These are phyloP conservation scores for Fraxinus sp. DNA, from an alignment of 305 asterid genomes.

Conservation along the genomic window DNA sequence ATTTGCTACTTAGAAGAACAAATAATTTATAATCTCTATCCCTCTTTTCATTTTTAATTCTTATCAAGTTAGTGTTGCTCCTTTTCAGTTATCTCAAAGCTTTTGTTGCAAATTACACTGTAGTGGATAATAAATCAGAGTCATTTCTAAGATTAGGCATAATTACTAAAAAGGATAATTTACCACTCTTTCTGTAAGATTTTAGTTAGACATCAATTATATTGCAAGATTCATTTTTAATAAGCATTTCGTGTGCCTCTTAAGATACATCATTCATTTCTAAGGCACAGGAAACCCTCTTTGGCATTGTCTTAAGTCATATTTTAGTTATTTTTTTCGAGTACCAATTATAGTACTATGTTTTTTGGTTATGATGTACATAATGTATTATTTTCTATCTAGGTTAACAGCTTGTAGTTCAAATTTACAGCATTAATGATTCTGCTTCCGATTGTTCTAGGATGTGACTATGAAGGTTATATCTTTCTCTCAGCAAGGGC, in stretches of 20 bases:
- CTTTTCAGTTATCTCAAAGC: background rate
- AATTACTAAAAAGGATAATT: background rate
- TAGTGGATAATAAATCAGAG: background rate
- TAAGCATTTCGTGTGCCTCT: background rate
- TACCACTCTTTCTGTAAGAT: background rate
- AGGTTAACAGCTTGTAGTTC: background rate
- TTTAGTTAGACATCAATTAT: background rate
- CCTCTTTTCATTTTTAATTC: background rate
- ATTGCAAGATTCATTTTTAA: background rate
- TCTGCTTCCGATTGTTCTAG: conserved; percentile 35
- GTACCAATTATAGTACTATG: background rate
- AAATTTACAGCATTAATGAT: background rate
- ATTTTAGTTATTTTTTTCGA: background rate
- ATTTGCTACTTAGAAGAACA: background rate
- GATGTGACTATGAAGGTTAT: conserved; percentile 85
- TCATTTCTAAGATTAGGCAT: background rate
- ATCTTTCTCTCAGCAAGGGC: conserved; percentile 89
- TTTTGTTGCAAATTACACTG: background rate
- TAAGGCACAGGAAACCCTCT: background rate
- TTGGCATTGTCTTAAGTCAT: background rate
- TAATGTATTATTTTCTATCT: background rate
- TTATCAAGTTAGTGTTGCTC: background rate
- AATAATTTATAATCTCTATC: background rate
- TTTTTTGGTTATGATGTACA: background rate
- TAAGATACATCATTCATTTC: background rate